These are phyloP conservation scores for Neovahlkampfia damariscottae DNA, from an alignment of 78 protist genomes.

Conservation along the genomic window DNA sequence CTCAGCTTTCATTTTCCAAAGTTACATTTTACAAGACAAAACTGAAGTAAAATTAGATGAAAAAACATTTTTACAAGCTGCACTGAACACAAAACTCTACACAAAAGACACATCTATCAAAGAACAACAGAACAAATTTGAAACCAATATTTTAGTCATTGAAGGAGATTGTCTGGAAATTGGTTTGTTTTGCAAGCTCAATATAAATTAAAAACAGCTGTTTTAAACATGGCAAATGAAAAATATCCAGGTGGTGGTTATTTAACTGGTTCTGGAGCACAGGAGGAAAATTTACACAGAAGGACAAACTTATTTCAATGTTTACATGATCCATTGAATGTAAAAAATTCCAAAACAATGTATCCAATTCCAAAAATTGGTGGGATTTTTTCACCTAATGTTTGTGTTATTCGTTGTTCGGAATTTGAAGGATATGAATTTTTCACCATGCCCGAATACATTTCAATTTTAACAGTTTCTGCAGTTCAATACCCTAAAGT, in stretches of 20 bases:
- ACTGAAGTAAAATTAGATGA: no score
- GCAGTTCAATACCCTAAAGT: conserved; percentile 8
- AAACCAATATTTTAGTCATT: no score
- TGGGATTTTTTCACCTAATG: conserved; percentile 1
- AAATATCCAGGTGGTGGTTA: conserved; percentile 22
- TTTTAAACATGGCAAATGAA: conserved; percentile 26
- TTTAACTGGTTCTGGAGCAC: conserved; percentile 20
- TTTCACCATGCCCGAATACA: neutral
- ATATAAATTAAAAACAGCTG: conserved; percentile 8
- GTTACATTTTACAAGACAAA: no score
- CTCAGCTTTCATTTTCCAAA: no score
- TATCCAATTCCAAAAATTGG: conserved; percentile 11
- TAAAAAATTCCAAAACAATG: no score
- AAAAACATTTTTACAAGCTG: no score
- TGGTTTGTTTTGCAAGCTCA: no score
- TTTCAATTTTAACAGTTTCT: neutral
- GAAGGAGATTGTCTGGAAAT: no score
- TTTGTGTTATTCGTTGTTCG: neutral
- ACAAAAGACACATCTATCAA: no score
- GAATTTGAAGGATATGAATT: neutral
- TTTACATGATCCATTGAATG: no score
- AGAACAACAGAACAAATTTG: no score
- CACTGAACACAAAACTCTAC: no score
- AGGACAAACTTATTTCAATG: conserved; percentile 15
- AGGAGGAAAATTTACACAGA: conserved; percentile 27